Conservation (phyloP, 2,329 filamentous ascomycete species). For the Neopestalotiopsis clavispora region DNA sequence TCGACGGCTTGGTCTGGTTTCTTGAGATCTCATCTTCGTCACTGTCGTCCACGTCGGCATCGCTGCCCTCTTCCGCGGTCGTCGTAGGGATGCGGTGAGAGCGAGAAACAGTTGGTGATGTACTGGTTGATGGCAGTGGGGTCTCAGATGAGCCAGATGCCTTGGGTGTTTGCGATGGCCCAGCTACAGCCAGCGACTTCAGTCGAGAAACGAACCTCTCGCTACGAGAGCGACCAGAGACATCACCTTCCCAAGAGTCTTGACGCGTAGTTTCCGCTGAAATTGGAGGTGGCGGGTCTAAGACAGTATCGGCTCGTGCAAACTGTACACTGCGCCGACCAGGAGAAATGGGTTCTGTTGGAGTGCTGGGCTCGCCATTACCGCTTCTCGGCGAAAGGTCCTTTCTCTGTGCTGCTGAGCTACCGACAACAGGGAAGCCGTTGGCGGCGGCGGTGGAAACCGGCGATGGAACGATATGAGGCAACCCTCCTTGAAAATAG, state of each 20-base stretch:
- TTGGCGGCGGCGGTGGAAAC: slow-evolving; percentile 22
- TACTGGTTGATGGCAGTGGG: slow-evolving; percentile 43
- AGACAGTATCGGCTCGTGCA: slow-evolving; percentile 56
- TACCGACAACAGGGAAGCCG: slow-evolving; percentile 16
- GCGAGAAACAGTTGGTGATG: slow-evolving; percentile 53
- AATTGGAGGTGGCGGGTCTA: slow-evolving; percentile 47
- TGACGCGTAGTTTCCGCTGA: slow-evolving; percentile 58
- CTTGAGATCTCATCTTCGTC: slow-evolving; percentile 70
- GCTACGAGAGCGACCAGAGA: slow-evolving; percentile 59
- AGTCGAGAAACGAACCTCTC: slow-evolving; percentile 79
- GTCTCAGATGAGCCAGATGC: slow-evolving; percentile 38
- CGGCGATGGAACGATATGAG: slow-evolving; percentile 37
- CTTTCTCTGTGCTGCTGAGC: slow-evolving; percentile 23
- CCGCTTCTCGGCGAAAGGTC: slow-evolving; percentile 19
- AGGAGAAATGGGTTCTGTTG: slow-evolving; percentile 40
- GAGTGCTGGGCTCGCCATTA: slow-evolving; percentile 25
- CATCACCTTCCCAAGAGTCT: slow-evolving; percentile 72
- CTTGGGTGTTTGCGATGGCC: slow-evolving; percentile 52
- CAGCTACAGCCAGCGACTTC: slow-evolving; percentile 65
- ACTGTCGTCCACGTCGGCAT: slow-evolving; percentile 85
- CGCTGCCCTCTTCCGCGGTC: slow-evolving; percentile 64
- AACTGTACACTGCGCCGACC: slow-evolving; percentile 78
- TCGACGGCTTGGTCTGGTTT: slow-evolving; percentile 58
- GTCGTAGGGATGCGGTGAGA: slow-evolving; percentile 57
- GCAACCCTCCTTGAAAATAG: slow-evolving; percentile 42